Conservation (phyloP, 164 flowering plant species). For the Stephania japonica region DNA sequence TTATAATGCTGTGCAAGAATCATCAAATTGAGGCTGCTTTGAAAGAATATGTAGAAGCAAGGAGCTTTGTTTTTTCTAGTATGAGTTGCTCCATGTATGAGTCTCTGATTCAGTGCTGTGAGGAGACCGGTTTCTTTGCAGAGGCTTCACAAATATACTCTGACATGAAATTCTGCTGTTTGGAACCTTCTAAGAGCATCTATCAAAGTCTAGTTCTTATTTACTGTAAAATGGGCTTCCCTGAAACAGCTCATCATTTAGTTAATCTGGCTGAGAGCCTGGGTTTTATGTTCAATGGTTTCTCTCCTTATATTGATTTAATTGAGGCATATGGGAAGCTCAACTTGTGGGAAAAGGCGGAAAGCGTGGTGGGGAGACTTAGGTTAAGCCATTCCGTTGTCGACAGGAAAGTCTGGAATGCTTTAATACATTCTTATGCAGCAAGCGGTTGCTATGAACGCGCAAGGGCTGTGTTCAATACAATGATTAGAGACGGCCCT, state of each 20-base stretch:
- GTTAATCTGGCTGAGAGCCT: constrained; percentile 46
- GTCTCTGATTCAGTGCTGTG: constrained; percentile 57
- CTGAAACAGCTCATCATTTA: constrained; percentile 82
- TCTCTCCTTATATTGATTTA: constrained; percentile 39
- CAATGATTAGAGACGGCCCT: constrained; percentile 93
- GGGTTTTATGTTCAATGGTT: constrained; percentile 37
- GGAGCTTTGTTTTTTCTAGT: constrained; percentile 21
- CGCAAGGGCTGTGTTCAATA: constrained; percentile 84
- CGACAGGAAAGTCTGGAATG: constrained; percentile 82
- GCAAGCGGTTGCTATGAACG: constrained; percentile 81
- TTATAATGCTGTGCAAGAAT: constrained; percentile 59
- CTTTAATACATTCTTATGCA: constrained; percentile 82
- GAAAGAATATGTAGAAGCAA: constrained; percentile 43
- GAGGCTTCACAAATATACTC: constrained; percentile 79
- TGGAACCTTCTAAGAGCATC: constrained; percentile 47
- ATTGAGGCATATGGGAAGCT: constrained; percentile 68
- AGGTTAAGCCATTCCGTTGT: constrained; percentile 35
- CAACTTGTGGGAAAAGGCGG: constrained; percentile 73
- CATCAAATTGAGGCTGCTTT: constrained; percentile 49
- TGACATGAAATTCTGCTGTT: constrained; percentile 68
- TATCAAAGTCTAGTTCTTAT: constrained; percentile 38
- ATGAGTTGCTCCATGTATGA: constrained; percentile 55
- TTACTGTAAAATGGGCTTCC: constrained; percentile 71
- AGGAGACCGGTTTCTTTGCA: constrained; percentile 39
- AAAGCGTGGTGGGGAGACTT: constrained; percentile 57